These are phyloP conservation scores for Saprolegnia parasitica DNA, from an alignment of 352 stramenopile genomes.

Conservation along the genomic window DNA sequence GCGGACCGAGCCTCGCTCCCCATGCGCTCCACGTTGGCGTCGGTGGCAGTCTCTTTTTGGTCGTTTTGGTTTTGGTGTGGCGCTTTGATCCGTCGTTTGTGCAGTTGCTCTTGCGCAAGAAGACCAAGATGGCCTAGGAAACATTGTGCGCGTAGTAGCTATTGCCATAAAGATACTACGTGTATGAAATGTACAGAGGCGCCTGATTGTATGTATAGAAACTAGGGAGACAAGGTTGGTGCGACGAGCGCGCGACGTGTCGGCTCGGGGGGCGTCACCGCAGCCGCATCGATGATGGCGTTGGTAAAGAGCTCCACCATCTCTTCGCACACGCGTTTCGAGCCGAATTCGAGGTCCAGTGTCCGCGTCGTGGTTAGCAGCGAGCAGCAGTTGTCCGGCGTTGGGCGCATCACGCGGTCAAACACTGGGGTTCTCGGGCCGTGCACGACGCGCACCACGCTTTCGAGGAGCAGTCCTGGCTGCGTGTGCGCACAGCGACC, in stretches of 20 bases:
- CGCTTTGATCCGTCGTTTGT: conserved; percentile 10
- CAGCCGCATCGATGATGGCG: background rate
- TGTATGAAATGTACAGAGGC: too few species aligned
- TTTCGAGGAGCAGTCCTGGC: background rate
- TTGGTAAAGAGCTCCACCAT: conserved; percentile 24
- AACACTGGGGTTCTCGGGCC: conserved; percentile 21
- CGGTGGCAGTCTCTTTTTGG: background rate
- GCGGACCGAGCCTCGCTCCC: background rate
- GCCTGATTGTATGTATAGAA: background rate
- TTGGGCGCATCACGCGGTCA: conserved; percentile 16
- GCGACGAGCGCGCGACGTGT: background rate
- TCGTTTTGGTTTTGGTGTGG: background rate
- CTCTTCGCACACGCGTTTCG: conserved; percentile 22
- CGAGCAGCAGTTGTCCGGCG: conserved; percentile 19
- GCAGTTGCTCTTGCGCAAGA: background rate
- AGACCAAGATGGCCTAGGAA: too few species aligned
- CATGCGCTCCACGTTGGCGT: background rate
- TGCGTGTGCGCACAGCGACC: background rate
- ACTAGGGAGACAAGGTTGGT: background rate
- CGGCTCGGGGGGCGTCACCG: background rate
- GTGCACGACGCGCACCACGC: conserved; percentile 22
- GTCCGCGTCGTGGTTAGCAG: conserved; percentile 17
- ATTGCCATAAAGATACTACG: too few species aligned
- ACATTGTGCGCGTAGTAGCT: background rate
- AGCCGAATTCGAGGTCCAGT: conserved; percentile 23